Evolutionary conservation across 2,329 filamentous ascomycete genomes (phyloP), one percentile per base, ranked within the genome.

Genomic region (Pseudogymnoascus sp.): DNA sequence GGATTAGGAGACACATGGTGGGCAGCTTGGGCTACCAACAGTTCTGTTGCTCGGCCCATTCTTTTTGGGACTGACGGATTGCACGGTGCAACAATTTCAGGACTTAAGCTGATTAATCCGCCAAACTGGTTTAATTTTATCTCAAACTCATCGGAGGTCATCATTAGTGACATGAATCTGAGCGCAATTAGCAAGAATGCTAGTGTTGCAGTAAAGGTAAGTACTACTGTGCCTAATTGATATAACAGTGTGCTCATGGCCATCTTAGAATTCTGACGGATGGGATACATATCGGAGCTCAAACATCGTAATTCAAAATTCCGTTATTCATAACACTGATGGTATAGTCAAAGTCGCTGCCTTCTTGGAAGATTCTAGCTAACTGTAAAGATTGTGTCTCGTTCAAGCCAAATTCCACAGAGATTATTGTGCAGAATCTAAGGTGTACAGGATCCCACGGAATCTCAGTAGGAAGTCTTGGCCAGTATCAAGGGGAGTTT

Each of bases 261-360:
- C 14, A 75, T 80, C 65, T 79, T 75, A 10, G 66, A 88, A 89
- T 72, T 87, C 84, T 0, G 85, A 87, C 68, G 84, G 82, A 59
- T 84, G 82, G 81, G 82, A 86, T 67, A 85, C 81, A 1, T 85
- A 87, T 69, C 82, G 84, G 5, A 83, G 81, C 2, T 74, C 78
- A 36, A 80, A 82, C 60, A 79, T 89, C 38, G 81, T 87, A 0
- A 87, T 89, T 34, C 85, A 89, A 69, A 82, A 89, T 70, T 87
- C 83, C 0, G 73, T 81, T 18, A 82, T 84, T 67, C 77, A 82
- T 71, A 88, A 88, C 66, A 83, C 82, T 23, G 86, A 89, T 68
- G 37, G 37, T 38, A 38, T 38, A 38, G 37, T 38, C 37, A 38
- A 38, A 38, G 37, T 38, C 7, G 84, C 2, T 16, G 31, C 59